These are phyloP conservation scores for Gracilaria gracilis DNA, from an alignment of 23 red algal species.

Conservation along the genomic window DNA sequence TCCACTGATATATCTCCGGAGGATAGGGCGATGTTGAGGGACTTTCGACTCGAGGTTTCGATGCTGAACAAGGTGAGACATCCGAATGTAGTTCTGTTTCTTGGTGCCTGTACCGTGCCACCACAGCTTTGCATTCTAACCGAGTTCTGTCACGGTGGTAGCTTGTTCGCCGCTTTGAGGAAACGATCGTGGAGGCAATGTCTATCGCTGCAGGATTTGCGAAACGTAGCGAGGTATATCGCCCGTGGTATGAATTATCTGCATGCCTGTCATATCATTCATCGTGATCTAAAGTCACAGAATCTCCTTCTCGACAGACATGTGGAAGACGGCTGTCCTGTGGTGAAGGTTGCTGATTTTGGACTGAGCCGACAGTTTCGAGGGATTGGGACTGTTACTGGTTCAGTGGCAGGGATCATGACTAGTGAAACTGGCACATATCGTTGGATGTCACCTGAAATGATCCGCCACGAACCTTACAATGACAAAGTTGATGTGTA, in stretches of 20 bases:
- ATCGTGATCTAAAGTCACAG: conserved; percentile 96
- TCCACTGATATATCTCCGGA: conserved; percentile 33
- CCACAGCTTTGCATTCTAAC: conserved; percentile 93
- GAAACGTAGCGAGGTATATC: conserved; percentile 79
- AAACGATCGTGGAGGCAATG: conserved; percentile 76
- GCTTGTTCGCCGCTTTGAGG: conserved; percentile 87
- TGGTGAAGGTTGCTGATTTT: conserved; percentile 92
- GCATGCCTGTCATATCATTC: conserved; percentile 85
- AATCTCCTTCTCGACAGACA: conserved; percentile 90
- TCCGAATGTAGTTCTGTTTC: conserved; percentile 92
- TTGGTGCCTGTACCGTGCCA: conserved; percentile 81
- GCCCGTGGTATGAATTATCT: conserved; percentile 91
- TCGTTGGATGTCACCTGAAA: conserved; percentile 95
- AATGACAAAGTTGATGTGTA: conserved; percentile 98
- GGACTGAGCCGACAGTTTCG: conserved; percentile 79
- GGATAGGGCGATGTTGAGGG: conserved; percentile 64
- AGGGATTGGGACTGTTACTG: conserved; percentile 64
- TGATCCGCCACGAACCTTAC: conserved; percentile 99
- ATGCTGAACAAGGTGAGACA: conserved; percentile 92
- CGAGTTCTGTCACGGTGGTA: conserved; percentile 99
- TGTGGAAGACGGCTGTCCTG: conserved; percentile 82
- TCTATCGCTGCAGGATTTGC: conserved; percentile 75
- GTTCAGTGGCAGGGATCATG: conserved; percentile 84
- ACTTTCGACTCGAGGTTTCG: conserved; percentile 91
- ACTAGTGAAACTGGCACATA: conserved; percentile 98